Base-by-base conservation (phyloP, 2,329 filamentous ascomycete species). In the Pseudophaeomoniella oleicola region DNA sequence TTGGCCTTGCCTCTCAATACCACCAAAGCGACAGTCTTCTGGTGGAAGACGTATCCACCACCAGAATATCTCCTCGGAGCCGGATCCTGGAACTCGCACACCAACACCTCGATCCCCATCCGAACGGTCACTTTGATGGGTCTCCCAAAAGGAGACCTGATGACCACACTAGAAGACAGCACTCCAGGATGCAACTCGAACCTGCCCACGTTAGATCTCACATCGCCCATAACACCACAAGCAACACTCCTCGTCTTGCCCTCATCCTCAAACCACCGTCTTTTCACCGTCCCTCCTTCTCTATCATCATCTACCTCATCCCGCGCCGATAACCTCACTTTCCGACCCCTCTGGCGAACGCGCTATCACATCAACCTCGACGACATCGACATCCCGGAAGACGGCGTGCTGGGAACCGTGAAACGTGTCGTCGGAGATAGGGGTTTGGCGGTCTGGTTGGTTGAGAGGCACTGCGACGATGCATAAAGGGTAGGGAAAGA, bases 21-120 rank as follows among this genome's bases (percentile, higher is more conserved):
- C 11, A 42, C 41, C 2, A 32, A 38, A 4, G 43, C 38, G 0
- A 33, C 40, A n/a, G 60, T 66, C 12, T 56, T 68, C 39, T 71
- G 66, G 66, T 71, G 67, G 67, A 69, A 69, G 43, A 69, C 67
- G 3, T 71, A 71, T 44, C 63, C 63, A 5, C 66, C 67, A 2
- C 66, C 67, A 3, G 55, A 58, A 5, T 70, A 67, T 63, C 50
- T 71, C 11, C 52, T 69, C 4, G 66, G 65, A 14, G 50, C 53
- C 29, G 49, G 47, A 19, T 50, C 46, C 13, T 30, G 46, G 4
- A 45, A 43, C 29, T 39, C 46, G 17, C 19, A 36, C n/a, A 46
- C 44, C 9, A 44, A 42, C 32, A 30, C 35, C 3, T 45, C 45
- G 6, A 44, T 53, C 32, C 42, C 55, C 34, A 55, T 66, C 44